Evolutionary conservation across 176 grass and related monocot genomes (phyloP).

Genomic region (Carex cristatella): DNA sequence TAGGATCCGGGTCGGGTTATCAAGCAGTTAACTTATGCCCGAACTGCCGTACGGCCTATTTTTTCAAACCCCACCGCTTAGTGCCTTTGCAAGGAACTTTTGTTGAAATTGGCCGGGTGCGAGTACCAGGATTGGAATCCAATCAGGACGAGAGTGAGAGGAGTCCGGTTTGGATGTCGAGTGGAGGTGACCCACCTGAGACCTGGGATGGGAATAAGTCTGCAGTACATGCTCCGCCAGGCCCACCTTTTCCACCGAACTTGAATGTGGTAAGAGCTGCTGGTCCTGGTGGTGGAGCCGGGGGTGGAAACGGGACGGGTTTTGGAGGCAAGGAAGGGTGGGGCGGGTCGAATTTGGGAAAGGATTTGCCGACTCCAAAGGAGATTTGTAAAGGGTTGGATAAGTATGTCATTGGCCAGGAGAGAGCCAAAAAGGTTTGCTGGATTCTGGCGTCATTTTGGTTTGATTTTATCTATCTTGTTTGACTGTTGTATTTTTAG

Average conservation of each 20-base stretch:
- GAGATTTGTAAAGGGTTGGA: slow-evolving; percentile 89
- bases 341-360: slow-evolving; percentile 85
- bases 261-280: slow-evolving; percentile 80
- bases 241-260: slow-evolving; percentile 74
- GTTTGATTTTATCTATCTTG: neutral
- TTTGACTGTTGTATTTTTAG: neutral
- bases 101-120: slow-evolving; percentile 89
- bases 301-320: slow-evolving; percentile 32
- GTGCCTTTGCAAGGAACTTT: slow-evolving; percentile 89
- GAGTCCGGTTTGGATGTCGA: slow-evolving; percentile 38
- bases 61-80: slow-evolving; percentile 73
- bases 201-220: slow-evolving; percentile 48
- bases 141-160: slow-evolving; percentile 47
- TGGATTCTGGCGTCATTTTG: slow-evolving; percentile 1
- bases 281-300: slow-evolving; percentile 51
- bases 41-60: slow-evolving; percentile 90
- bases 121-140: slow-evolving; percentile 33
- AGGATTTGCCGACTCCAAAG: slow-evolving; percentile 91
- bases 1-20: slow-evolving; percentile 47
- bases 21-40: slow-evolving; percentile 95
- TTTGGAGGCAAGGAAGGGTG: slow-evolving; percentile 70
- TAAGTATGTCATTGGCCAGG: slow-evolving; percentile 97
- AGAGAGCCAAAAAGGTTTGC: slow-evolving; percentile 82
- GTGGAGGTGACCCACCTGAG: slow-evolving; percentile 55
- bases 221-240: slow-evolving; percentile 76